A percentile compares a stretch with the other conserved stretches of the same genome.
Evolutionary conservation across 768 basidiomycete species (phyloP).

Genomic region (Scleroderma bovista): DNA sequence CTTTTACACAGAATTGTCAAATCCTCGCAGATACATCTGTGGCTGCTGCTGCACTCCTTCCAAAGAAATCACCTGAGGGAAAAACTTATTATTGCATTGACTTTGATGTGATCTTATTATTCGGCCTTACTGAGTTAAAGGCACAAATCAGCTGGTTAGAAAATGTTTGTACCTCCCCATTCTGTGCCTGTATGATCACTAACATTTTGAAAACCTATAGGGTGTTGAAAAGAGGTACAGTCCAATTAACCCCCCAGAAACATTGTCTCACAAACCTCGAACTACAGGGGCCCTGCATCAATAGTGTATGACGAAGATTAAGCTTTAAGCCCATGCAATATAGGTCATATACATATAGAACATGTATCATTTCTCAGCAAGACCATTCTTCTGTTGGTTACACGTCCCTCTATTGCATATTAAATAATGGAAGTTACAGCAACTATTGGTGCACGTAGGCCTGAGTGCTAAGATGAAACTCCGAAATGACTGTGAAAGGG

Average conservation of each 20-base stretch:
- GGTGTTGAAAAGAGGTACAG: constrained; percentile 34
- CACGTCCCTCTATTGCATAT: no score
- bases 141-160: constrained; percentile 36
- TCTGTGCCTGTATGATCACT: background rate
- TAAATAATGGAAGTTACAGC: no score
- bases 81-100: constrained; percentile 17
- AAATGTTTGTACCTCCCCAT: constrained; percentile 5
- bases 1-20: constrained; percentile 1
- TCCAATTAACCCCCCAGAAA: background rate
- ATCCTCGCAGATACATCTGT: constrained; percentile 3
- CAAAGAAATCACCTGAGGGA: background rate
- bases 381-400: no score
- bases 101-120: constrained; percentile 30
- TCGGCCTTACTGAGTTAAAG: constrained; percentile 36
- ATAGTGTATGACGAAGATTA: constrained; percentile 24
- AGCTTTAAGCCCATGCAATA: no score
- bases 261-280: background rate
- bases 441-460: no score
- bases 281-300: constrained; percentile 18
- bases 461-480: no score
- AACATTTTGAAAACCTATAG: constrained; percentile 15
- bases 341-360: no score
- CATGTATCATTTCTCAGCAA: no score
- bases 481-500: no score
- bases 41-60: background rate